Conservation (phyloP, 2,329 filamentous ascomycete genomes). For the Fusarium euwallaceae region DNA sequence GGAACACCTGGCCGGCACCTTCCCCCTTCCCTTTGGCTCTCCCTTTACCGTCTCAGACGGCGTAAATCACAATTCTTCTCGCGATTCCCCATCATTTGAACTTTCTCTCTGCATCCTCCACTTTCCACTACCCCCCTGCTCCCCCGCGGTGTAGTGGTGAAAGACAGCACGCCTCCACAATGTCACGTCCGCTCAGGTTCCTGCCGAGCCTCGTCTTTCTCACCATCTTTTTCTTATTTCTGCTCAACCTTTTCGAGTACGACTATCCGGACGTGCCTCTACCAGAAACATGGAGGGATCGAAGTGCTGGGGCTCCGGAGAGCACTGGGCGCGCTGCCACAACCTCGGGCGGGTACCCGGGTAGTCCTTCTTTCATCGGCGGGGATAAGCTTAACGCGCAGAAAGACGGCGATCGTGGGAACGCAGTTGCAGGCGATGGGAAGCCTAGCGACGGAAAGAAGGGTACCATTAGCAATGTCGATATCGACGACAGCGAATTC, state of each 20-base stretch:
- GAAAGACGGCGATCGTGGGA: not conserved
- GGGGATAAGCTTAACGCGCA: not conserved
- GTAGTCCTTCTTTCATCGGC: not conserved
- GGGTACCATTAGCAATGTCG: not conserved
- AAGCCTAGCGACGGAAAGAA: not conserved
- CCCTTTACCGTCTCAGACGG: too few relatives aligned
- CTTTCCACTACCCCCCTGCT: too few relatives aligned
- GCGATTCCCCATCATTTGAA: too few relatives aligned
- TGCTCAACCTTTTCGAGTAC: not conserved
- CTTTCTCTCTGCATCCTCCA: too few relatives aligned
- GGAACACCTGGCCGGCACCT: too few relatives aligned
- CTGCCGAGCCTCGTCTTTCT: not conserved
- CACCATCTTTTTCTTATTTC: not conserved
- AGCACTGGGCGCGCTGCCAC: not conserved
- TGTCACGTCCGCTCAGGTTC: slow-evolving; percentile 8
- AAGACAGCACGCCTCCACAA: not conserved
- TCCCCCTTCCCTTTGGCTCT: too few relatives aligned
- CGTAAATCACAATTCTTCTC: too few relatives aligned
- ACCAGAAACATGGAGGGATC: not conserved
- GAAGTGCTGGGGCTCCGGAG: not conserved
- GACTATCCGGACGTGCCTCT: not conserved
- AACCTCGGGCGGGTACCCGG: not conserved
- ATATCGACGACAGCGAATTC: not conserved
- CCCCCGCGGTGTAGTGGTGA: too few relatives aligned
- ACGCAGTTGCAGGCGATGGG: not conserved